Evolutionary conservation across 768 basidiomycete species (phyloP).

Genomic region (Suillus americanus): DNA sequence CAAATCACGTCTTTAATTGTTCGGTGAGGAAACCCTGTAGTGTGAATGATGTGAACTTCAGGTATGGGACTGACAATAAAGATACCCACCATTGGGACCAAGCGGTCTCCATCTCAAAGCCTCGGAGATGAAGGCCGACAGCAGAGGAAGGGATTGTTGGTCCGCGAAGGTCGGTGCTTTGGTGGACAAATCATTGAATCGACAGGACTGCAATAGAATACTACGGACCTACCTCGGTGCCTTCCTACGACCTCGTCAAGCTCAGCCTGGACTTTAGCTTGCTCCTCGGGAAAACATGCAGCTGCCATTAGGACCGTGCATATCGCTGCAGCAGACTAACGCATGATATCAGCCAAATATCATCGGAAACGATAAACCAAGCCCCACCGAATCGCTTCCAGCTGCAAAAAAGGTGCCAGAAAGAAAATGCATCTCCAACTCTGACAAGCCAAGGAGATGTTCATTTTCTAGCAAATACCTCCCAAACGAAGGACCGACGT

Average conservation of each 20-base stretch:
- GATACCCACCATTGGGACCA: background rate
- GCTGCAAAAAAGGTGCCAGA: background rate
- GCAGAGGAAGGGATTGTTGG: background rate
- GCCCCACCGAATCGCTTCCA: background rate
- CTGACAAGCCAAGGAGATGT: background rate
- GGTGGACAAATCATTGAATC: background rate
- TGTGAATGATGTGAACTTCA: background rate
- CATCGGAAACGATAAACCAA: background rate
- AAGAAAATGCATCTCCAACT: background rate
- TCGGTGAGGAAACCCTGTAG: slow-evolving; percentile 4
- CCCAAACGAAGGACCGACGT: background rate
- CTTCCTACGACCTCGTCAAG: background rate
- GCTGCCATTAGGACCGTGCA: background rate
- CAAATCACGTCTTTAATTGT: slow-evolving; percentile 6
- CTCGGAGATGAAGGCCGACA: background rate
- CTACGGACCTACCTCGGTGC: background rate
- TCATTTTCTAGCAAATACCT: background rate
- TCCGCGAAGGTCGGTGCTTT: background rate
- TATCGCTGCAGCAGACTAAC: background rate
- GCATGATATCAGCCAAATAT: background rate
- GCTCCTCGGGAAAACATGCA: background rate
- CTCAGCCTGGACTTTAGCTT: background rate
- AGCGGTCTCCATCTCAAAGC: background rate
- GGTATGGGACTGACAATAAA: background rate
- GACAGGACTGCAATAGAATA: background rate